phyloP scores from a whole-genome alignment of 345 rosid genomes.

The Schrenkiella parvula region DNA sequence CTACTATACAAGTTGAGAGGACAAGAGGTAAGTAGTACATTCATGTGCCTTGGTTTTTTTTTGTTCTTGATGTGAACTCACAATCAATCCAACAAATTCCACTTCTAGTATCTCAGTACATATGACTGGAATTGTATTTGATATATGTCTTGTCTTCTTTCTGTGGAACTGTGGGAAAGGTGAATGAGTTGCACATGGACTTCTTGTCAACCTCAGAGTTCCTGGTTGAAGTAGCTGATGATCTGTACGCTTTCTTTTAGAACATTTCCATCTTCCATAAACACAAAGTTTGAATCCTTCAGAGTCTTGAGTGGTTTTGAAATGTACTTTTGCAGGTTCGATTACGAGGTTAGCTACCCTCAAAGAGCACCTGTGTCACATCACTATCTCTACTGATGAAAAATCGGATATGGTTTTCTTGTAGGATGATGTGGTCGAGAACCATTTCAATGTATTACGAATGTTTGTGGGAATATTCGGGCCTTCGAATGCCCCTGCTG shows the following conservation, averaged over 20 bases:
- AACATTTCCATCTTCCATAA: constrained; percentile 22
- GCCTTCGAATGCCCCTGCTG: constrained; percentile 57
- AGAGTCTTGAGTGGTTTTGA: constrained; percentile 12
- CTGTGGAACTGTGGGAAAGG: constrained; percentile 50
- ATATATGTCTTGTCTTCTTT: constrained; percentile 2
- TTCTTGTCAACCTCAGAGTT: constrained; percentile 80
- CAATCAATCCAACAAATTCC: not conserved
- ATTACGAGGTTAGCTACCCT: constrained; percentile 61
- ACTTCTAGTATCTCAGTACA: not conserved
- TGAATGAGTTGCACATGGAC: constrained; percentile 79
- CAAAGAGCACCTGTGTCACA: not conserved
- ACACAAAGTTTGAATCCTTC: constrained; percentile 14
- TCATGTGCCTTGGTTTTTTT: not conserved
- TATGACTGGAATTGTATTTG: not conserved
- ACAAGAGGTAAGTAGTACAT: constrained; percentile 46
- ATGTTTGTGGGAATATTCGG: constrained; percentile 84
- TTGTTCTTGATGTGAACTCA: not conserved
- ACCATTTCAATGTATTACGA: constrained; percentile 71
- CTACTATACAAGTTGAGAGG: constrained; percentile 68
- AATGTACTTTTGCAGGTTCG: constrained; percentile 49
- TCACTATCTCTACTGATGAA: not conserved
- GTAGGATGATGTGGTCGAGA: constrained; percentile 82
- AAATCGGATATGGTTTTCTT: not conserved
- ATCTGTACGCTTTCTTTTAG: constrained; percentile 47
- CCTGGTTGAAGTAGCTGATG: constrained; percentile 86